Conservation (phyloP, 305 asterid species). For the Andrographis paniculata region DNA sequence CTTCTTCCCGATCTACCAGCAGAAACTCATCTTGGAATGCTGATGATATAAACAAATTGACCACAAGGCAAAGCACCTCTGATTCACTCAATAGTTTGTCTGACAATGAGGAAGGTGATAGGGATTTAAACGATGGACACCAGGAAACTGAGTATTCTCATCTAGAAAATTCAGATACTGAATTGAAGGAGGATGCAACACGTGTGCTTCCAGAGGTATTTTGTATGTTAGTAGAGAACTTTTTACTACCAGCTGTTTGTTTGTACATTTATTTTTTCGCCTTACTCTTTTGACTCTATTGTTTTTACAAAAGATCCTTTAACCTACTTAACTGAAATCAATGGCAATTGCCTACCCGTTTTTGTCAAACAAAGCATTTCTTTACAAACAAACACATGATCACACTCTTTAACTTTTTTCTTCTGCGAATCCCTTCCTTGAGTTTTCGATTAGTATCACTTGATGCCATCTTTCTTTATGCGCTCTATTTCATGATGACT, state of each 20-base stretch:
- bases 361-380: background rate
- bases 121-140: conserved; percentile 44
- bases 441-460: background rate
- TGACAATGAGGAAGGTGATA: conserved; percentile 72
- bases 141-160: conserved; percentile 36
- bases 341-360: background rate
- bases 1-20: conserved; percentile 35
- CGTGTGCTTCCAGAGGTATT: conserved; percentile 92
- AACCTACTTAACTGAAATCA: conserved; percentile 5
- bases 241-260: conserved; percentile 6
- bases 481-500: no score
- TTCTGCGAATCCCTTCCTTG: background rate
- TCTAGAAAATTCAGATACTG: conserved; percentile 56
- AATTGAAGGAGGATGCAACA: conserved; percentile 47
- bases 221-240: conserved; percentile 13
- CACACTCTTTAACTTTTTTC: background rate
- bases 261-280: conserved; percentile 9
- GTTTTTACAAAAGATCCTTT: background rate
- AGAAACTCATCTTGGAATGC: conserved; percentile 57
- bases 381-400: no score
- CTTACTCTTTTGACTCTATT: conserved; percentile 3
- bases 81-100: conserved; percentile 72
- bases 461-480: no score
- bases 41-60: conserved; percentile 53
- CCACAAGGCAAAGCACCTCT: conserved; percentile 40